Conservation (phyloP, 2,329 filamentous ascomycete genomes). For the Ophiosphaerella korrae region DNA sequence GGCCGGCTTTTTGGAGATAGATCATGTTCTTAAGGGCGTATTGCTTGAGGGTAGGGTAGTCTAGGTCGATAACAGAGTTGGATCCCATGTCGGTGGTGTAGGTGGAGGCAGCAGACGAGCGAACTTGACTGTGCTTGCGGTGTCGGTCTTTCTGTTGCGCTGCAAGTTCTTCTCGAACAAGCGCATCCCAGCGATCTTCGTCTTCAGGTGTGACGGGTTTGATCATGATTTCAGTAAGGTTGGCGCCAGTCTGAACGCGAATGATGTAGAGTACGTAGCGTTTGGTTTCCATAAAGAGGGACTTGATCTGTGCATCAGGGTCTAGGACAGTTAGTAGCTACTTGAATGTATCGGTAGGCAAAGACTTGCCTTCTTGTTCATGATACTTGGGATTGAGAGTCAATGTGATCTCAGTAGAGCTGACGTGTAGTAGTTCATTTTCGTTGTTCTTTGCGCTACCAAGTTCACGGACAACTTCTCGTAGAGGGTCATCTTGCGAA, state of each 20-base stretch:
- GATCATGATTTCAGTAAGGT: slow-evolving; percentile 93
- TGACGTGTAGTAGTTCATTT: slow-evolving; percentile 85
- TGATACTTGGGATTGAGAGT: slow-evolving; percentile 89
- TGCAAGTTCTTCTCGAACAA: slow-evolving; percentile 80
- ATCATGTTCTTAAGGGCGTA: slow-evolving; percentile 94
- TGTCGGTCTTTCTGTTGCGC: slow-evolving; percentile 49
- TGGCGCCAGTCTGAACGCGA: slow-evolving; percentile 87
- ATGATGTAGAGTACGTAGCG: slow-evolving; percentile 97
- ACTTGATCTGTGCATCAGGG: slow-evolving; percentile 88
- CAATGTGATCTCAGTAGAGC: slow-evolving; percentile 86
- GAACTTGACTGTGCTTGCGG: slow-evolving; percentile 60
- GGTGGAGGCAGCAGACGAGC: slow-evolving; percentile 86
- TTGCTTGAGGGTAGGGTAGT: slow-evolving; percentile 90
- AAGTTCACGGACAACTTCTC: slow-evolving; percentile 89
- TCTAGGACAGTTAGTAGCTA: slow-evolving; percentile 58
- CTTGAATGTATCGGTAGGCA: not conserved
- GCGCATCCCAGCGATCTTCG: slow-evolving; percentile 81
- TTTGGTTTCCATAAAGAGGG: slow-evolving; percentile 98
- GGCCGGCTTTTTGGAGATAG: slow-evolving; percentile 81
- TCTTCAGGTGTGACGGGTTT: slow-evolving; percentile 87
- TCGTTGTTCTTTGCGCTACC: slow-evolving; percentile 97
- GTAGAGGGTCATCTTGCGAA: slow-evolving; percentile 81
- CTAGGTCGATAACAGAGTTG: slow-evolving; percentile 76
- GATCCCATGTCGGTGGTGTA: slow-evolving; percentile 61
- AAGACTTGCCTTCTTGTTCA: slow-evolving; percentile 69